Evolutionary conservation across 768 basidiomycete species (phyloP).

Genomic region (Baorangia bicolor): DNA sequence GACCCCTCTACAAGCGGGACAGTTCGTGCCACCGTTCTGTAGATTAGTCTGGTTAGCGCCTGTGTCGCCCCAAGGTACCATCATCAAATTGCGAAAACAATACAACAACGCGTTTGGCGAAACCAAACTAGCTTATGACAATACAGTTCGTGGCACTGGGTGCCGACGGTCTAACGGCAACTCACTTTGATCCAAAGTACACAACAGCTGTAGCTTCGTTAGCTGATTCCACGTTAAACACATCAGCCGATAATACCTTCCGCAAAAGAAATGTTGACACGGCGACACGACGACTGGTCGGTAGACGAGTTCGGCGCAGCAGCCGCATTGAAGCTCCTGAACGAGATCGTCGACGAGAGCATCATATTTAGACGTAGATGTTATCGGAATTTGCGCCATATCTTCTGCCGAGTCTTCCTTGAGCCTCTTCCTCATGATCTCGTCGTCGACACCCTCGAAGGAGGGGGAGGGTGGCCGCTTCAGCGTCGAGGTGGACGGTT

Average conservation of each 20-base stretch:
- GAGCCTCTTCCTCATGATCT: slow-evolving; percentile 57
- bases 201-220: slow-evolving; percentile 59
- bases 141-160: slow-evolving; percentile 5
- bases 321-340: slow-evolving; percentile 81
- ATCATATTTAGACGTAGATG: slow-evolving; percentile 22
- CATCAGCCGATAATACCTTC: slow-evolving; percentile 53
- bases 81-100: background rate
- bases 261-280: slow-evolving; percentile 90
- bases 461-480: slow-evolving; percentile 66
- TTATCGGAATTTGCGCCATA: slow-evolving; percentile 7
- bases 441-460: slow-evolving; percentile 48
- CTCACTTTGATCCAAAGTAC: slow-evolving; percentile 82
- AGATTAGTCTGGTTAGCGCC: slow-evolving; percentile 14
- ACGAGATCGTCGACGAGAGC: slow-evolving; percentile 59
- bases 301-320: slow-evolving; percentile 81
- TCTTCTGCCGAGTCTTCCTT: slow-evolving; percentile 45
- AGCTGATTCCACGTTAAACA: slow-evolving; percentile 27
- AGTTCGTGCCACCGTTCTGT: slow-evolving; percentile 83
- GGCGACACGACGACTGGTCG: slow-evolving; percentile 78
- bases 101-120: background rate
- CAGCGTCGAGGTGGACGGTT: slow-evolving; percentile 28
- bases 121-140: background rate
- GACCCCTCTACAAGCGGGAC: slow-evolving; percentile 75
- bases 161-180: slow-evolving; percentile 15
- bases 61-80: background rate